Conservation (phyloP, 2,329 filamentous ascomycete species). For the Colletotrichum tamarilloi region DNA sequence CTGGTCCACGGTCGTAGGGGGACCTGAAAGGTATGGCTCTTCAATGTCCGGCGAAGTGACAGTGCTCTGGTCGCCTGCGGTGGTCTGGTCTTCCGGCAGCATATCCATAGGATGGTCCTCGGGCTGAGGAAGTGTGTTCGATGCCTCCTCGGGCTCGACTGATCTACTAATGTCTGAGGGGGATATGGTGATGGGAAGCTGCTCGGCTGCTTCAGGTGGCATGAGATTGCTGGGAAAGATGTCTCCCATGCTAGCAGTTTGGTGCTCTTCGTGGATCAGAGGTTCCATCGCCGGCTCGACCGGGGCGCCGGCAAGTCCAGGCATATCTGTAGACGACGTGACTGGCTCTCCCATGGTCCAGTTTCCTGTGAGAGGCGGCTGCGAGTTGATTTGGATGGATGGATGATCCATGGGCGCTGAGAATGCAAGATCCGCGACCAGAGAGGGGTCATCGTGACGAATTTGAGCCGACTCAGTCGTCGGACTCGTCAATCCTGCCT, state of each 20-base stretch:
- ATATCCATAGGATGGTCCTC: conserved; percentile 21
- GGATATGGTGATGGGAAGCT: conserved; percentile 48
- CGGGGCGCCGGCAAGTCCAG: conserved; percentile 10
- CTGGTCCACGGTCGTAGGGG: conserved; percentile 37
- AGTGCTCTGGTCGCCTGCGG: conserved; percentile 20
- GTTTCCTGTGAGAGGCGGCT: conserved; percentile 12
- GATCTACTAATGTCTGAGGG: conserved; percentile 50
- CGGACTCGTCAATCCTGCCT: conserved; percentile 10
- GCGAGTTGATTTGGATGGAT: conserved; percentile 30
- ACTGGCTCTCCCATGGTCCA: conserved; percentile 11
- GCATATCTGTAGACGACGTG: conserved; percentile 26
- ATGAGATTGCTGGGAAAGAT: conserved; percentile 37
- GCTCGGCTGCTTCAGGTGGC: conserved; percentile 36
- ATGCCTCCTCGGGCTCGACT: conserved; percentile 39
- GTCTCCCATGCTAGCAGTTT: conserved; percentile 32
- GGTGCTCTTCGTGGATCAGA: not conserved
- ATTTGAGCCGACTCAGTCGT: not conserved
- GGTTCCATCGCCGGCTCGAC: not conserved
- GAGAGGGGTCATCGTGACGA: not conserved
- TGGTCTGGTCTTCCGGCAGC: conserved; percentile 20
- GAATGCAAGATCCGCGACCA: not conserved
- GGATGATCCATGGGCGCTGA: conserved; percentile 9
- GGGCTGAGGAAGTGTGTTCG: conserved; percentile 23
- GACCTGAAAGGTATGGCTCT: conserved; percentile 23
- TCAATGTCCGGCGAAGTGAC: conserved; percentile 25